A percentile compares a stretch with the other conserved stretches of the same genome.
Evolutionary conservation across 306 rosid species (phyloP).

Genomic region (Lotus japonicus): DNA sequence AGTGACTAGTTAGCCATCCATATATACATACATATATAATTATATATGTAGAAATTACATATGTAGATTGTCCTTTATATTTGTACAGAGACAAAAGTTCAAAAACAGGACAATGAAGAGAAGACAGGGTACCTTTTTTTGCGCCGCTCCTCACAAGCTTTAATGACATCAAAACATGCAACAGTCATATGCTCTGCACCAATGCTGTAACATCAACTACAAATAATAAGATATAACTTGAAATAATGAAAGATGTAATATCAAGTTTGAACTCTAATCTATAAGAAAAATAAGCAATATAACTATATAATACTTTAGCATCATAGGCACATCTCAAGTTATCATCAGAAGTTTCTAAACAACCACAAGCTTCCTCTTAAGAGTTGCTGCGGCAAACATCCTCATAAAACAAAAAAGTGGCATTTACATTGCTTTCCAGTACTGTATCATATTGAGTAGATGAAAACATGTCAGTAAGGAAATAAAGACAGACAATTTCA

Average conservation of each 20-base stretch:
- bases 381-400: not conserved
- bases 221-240: constrained; percentile 9
- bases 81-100: not conserved
- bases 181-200: constrained; percentile 47
- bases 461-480: not conserved
- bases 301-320: not conserved
- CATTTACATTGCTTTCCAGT: not conserved
- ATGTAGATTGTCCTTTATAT: not conserved
- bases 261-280: not conserved
- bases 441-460: not conserved
- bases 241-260: not conserved
- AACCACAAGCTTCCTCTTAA: not conserved
- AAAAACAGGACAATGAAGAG: not conserved
- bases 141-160: constrained; percentile 41
- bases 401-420: not conserved
- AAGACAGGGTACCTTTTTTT: constrained; percentile 27
- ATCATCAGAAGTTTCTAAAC: not conserved
- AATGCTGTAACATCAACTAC: constrained; percentile 36
- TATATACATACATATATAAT: too few relatives aligned
- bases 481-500: not conserved
- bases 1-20: too few relatives aligned
- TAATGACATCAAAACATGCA: constrained; percentile 39
- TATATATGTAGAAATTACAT: too few relatives aligned
- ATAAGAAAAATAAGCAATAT: not conserved
- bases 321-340: too few relatives aligned